Conservation (phyloP, 768 basidiomycete genomes). For the Leccinum subtestaceum region DNA sequence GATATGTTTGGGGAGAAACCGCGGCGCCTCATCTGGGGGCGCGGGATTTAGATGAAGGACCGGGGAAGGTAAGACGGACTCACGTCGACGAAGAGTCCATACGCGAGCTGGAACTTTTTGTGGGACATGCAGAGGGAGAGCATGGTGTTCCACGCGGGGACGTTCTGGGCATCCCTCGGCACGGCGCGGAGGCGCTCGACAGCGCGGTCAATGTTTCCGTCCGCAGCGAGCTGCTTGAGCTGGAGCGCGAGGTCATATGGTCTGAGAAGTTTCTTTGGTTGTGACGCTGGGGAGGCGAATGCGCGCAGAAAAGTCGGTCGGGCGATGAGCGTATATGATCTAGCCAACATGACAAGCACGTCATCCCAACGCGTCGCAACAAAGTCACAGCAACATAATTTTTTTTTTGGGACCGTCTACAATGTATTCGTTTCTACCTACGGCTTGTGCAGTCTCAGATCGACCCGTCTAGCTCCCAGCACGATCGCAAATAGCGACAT, state of each 20-base stretch:
- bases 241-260: conserved; percentile 62
- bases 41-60: not conserved
- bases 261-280: conserved; percentile 40
- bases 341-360: conserved; percentile 18
- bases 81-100: conserved; percentile 70
- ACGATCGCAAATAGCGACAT: conserved; percentile 59
- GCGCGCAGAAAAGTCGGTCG: conserved; percentile 2
- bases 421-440: conserved; percentile 10
- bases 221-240: conserved; percentile 54
- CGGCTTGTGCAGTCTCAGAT: conserved; percentile 47
- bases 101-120: conserved; percentile 55
- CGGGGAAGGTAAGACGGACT: conserved; percentile 22
- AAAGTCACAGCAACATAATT: not conserved
- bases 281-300: not conserved
- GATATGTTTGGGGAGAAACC: conserved; percentile 66
- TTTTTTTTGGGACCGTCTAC: not conserved
- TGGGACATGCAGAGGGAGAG: conserved; percentile 63
- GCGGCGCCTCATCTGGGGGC: conserved; percentile 75
- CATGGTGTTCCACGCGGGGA: conserved; percentile 76
- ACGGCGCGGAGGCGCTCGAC: conserved; percentile 63
- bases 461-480: conserved; percentile 47
- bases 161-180: conserved; percentile 73
- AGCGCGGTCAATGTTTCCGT: conserved; percentile 59
- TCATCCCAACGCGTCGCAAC: not conserved
- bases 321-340: not conserved